Evolutionary conservation across 2,329 filamentous ascomycete species (phyloP).

Genomic region (Aspergillus sp.): DNA sequence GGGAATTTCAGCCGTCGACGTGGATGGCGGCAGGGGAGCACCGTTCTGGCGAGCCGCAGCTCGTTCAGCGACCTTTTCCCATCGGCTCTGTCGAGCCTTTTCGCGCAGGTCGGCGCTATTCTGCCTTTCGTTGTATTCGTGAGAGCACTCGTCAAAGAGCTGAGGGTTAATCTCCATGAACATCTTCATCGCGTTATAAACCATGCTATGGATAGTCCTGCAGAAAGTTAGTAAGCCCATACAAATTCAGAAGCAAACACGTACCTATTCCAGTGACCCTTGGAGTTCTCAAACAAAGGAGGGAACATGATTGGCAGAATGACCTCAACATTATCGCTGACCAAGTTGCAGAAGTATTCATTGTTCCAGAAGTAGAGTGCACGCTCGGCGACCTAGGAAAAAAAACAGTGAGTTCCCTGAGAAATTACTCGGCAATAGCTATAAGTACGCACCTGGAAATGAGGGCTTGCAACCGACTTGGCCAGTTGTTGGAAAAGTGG

Average conservation of each 20-base stretch:
- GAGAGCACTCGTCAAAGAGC: slow-evolving; percentile 96
- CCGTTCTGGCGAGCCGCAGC: slow-evolving; percentile 67
- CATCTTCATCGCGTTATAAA: slow-evolving; percentile 99
- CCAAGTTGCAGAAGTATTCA: slow-evolving; percentile 98
- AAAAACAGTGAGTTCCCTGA: slow-evolving; percentile 13
- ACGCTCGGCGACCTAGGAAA: slow-evolving; percentile 77
- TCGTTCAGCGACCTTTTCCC: slow-evolving; percentile 81
- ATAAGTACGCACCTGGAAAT: slow-evolving; percentile 70
- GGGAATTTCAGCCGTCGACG: slow-evolving; percentile 45
- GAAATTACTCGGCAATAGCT: not conserved
- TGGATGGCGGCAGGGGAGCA: slow-evolving; percentile 36
- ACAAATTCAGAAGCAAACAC: slow-evolving; percentile 25
- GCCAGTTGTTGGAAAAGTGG: slow-evolving; percentile 95
- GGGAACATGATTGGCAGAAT: slow-evolving; percentile 99
- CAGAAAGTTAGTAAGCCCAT: slow-evolving; percentile 32
- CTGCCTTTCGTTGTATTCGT: slow-evolving; percentile 95
- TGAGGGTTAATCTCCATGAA: slow-evolving; percentile 99
- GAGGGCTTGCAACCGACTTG: slow-evolving; percentile 95
- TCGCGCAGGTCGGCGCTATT: slow-evolving; percentile 86
- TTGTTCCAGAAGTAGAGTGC: slow-evolving; percentile 99
- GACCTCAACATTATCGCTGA: slow-evolving; percentile 98
- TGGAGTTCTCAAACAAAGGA: slow-evolving; percentile 96
- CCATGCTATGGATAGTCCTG: slow-evolving; percentile 98
- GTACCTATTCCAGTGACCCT: slow-evolving; percentile 98
- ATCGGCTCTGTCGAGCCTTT: slow-evolving; percentile 77